Evolutionary conservation across 2,329 filamentous ascomycete species (phyloP).

Genomic region (Alternaria gaisen): DNA sequence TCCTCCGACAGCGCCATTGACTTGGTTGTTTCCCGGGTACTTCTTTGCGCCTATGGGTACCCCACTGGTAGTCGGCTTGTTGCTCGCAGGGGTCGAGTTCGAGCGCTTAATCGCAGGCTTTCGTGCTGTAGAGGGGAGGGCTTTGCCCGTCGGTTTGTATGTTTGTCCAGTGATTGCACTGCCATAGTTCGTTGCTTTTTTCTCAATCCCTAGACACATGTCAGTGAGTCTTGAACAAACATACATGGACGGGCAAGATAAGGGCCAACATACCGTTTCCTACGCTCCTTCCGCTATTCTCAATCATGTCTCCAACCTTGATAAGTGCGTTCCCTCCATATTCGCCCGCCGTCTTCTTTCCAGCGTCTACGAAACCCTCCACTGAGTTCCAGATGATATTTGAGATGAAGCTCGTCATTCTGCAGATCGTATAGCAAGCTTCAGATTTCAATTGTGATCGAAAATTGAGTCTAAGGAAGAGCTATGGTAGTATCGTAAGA

Average conservation of each 20-base stretch:
- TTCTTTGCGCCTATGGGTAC: constrained; percentile 43
- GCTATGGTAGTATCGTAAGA: not conserved
- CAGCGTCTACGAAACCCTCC: constrained; percentile 49
- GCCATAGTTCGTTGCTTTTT: constrained; percentile 42
- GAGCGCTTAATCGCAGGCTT: constrained; percentile 45
- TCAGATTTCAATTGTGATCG: not conserved
- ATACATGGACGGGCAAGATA: not conserved
- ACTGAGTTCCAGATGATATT: constrained; percentile 52
- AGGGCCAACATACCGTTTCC: constrained; percentile 39
- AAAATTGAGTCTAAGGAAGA: not conserved
- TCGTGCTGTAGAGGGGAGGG: constrained; percentile 41
- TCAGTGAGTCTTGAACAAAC: not conserved
- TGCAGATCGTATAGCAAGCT: not conserved
- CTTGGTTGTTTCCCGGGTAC: constrained; percentile 32
- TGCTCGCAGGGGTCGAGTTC: constrained; percentile 42
- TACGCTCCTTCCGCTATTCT: constrained; percentile 43
- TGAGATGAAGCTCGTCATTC: constrained; percentile 46
- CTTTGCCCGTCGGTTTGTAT: constrained; percentile 38
- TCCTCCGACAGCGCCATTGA: constrained; percentile 15
- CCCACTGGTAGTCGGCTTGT: constrained; percentile 25
- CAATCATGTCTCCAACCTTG: constrained; percentile 50
- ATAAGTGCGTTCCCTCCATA: constrained; percentile 51
- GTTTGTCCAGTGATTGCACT: constrained; percentile 41
- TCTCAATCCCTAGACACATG: constrained; percentile 38
- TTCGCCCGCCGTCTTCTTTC: constrained; percentile 47